These are phyloP conservation scores for Straminergon stramineum DNA, from an alignment of 225 moss, liverwort and hornwort genomes.

Conservation along the genomic window DNA sequence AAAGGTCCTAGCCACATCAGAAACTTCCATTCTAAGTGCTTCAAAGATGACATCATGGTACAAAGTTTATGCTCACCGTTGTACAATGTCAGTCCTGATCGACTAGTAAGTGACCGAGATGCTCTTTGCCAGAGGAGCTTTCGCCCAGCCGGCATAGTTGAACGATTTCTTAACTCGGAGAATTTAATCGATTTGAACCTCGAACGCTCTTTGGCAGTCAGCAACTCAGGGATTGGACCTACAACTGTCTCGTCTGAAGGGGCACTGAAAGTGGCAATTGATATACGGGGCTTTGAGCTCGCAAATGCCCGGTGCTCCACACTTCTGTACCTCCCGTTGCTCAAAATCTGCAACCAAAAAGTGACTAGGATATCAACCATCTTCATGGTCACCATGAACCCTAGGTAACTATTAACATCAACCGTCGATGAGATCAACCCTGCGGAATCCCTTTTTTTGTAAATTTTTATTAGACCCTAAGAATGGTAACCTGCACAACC, in stretches of 20 bases:
- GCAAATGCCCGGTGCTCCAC: conserved; percentile 16
- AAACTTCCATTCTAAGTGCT: neutral
- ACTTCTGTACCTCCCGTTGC: conserved; percentile 15
- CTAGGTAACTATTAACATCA: neutral
- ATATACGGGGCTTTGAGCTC: neutral
- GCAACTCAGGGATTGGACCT: neutral
- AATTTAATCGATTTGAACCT: neutral
- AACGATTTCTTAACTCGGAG: neutral
- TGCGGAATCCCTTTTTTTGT: neutral
- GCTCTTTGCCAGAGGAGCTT: neutral
- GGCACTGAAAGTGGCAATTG: neutral
- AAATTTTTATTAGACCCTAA: neutral
- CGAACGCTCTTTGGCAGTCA: neutral
- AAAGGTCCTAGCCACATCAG: neutral
- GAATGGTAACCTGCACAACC: neutral
- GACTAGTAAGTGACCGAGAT: neutral
- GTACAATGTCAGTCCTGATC: neutral
- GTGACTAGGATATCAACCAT: neutral
- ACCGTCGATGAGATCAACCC: neutral
- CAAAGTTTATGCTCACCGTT: neutral
- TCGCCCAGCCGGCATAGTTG: neutral
- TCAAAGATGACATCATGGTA: neutral
- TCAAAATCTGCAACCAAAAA: conserved; percentile 7
- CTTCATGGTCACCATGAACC: neutral
- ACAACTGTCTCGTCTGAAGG: conserved; percentile 4